Base-by-base conservation (phyloP, 768 basidiomycete species). In the Leccinum rimulosum region DNA sequence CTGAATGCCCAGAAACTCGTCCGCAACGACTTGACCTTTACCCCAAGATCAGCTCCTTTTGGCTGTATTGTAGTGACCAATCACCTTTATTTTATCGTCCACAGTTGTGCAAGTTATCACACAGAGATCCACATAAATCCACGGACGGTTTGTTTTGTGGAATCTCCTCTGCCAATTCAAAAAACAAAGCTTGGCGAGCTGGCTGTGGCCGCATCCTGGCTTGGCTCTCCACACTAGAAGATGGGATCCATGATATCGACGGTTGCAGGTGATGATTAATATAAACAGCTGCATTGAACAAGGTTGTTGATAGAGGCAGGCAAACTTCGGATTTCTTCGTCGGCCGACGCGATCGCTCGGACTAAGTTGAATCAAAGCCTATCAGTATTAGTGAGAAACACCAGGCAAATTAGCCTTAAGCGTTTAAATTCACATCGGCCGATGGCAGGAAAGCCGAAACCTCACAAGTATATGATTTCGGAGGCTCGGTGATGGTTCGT, bases 381-480 rank as follows among this genome's bases (percentile, higher is more conserved):
- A 28, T 31, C 22, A 5, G 10, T 4, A 28, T 27, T 6, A 27
- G 25, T 14, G 9, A 25, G 2, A 22, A 48, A 14, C 7, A 7
- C 14, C 3, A 17, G 25, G 14, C 25, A 27, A 28, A 9, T 27
- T 11, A 50, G 15, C 17, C 28, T 8, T 11, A 14, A 25, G 27
- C 27, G 14, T 27, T 28, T 17, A 14, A 50, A 28, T 1, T 30
- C 19, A 22, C 35, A 25, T 70, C 68, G 68, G 68, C 68, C 68
- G 69, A 71, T 22, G 56, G 28, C 4, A 19, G 3, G 2, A 54
- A 51, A 7, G 49, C 68, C 68, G 66, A 63, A 64, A 49, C 28
- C 38, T 17, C 58, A 48, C 19, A 25, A 36, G 50, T 47, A 61
- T 66, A 65, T 54, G 11, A n/a, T 9, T 19, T 33, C 1, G 2